phyloP scores from a whole-genome alignment of 768 basidiomycete species.

The Kwoniella sp. region DNA sequence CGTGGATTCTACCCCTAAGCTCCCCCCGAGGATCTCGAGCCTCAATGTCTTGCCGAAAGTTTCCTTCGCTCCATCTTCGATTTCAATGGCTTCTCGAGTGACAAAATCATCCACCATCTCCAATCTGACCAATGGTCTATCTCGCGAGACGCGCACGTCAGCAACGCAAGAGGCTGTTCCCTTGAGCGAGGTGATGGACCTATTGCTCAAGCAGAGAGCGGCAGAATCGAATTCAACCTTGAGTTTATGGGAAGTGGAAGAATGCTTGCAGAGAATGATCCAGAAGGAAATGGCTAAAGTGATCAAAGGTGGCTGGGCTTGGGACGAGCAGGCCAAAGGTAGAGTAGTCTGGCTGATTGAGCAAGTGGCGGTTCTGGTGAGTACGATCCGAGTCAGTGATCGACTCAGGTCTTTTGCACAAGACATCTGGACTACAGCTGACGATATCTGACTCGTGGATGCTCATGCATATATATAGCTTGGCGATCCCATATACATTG shows the following conservation, averaged over 20 bases:
- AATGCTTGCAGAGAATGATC: slow-evolving; percentile 6
- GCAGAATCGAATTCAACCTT: not conserved
- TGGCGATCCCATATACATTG: slow-evolving; percentile 7
- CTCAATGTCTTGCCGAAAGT: not conserved
- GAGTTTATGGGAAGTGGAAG: slow-evolving; percentile 9
- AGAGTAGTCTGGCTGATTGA: slow-evolving; percentile 27
- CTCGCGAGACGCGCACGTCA: not conserved
- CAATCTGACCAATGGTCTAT: not conserved
- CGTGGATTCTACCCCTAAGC: not conserved
- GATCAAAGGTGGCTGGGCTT: not conserved
- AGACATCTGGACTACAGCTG: too few relatives aligned
- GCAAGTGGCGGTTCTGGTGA: slow-evolving; percentile 22
- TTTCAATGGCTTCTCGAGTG: not conserved
- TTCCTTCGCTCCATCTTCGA: not conserved
- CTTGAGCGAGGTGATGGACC: slow-evolving; percentile 1
- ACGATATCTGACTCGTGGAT: too few relatives aligned
- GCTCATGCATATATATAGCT: slow-evolving; percentile 1
- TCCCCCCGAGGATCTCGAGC: slow-evolving; percentile 6
- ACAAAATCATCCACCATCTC: not conserved
- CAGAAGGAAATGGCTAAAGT: slow-evolving; percentile 1
- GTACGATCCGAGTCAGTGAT: too few relatives aligned
- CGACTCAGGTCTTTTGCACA: too few relatives aligned
- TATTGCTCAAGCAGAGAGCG: not conserved
- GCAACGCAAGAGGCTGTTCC: not conserved
- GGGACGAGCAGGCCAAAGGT: slow-evolving; percentile 18